These are phyloP conservation scores for Phaeotremella skinneri DNA, from an alignment of 768 basidiomycete genomes.

Conservation along the genomic window DNA sequence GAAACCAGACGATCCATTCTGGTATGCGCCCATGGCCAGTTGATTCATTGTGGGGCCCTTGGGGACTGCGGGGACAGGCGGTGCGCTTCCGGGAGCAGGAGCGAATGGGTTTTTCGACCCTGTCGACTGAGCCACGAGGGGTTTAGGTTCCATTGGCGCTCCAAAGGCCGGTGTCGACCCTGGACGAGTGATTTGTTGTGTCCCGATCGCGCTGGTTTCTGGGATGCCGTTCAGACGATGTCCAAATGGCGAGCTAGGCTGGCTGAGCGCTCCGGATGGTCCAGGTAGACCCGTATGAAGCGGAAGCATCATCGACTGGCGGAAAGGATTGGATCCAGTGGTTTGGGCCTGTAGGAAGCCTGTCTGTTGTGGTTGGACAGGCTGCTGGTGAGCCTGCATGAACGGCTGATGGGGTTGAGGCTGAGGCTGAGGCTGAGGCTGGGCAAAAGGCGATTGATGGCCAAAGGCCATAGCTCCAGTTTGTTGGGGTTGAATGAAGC, in stretches of 20 bases:
- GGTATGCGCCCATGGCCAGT: constrained; percentile 59
- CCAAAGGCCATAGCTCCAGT: constrained; percentile 56
- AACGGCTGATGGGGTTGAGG: constrained; percentile 19
- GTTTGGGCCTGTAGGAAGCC: constrained; percentile 51
- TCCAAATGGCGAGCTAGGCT: constrained; percentile 17
- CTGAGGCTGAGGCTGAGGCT: constrained; percentile 36
- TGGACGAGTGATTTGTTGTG: constrained; percentile 19
- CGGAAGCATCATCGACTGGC: constrained; percentile 70
- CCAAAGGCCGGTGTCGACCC: constrained; percentile 39
- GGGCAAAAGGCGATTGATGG: constrained; percentile 56
- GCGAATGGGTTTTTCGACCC: constrained; percentile 96
- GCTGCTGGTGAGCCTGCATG: constrained; percentile 39
- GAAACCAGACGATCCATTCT: constrained; percentile 9
- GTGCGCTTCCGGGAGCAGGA: constrained; percentile 58
- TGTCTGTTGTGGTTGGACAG: constrained; percentile 54
- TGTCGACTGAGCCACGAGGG: constrained; percentile 81
- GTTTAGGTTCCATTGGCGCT: constrained; percentile 54
- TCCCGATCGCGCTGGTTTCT: not conserved
- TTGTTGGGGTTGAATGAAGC: constrained; percentile 56
- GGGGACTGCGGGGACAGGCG: constrained; percentile 62
- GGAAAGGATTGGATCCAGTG: constrained; percentile 76
- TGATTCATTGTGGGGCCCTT: constrained; percentile 79
- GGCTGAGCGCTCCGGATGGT: constrained; percentile 3
- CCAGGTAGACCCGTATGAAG: constrained; percentile 58
- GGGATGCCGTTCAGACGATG: constrained; percentile 7